A percentile compares a stretch with the other conserved stretches of the same genome.
Evolutionary conservation across 2,329 filamentous ascomycete species (phyloP).

Genomic region (Tricladium varicosporioides): DNA sequence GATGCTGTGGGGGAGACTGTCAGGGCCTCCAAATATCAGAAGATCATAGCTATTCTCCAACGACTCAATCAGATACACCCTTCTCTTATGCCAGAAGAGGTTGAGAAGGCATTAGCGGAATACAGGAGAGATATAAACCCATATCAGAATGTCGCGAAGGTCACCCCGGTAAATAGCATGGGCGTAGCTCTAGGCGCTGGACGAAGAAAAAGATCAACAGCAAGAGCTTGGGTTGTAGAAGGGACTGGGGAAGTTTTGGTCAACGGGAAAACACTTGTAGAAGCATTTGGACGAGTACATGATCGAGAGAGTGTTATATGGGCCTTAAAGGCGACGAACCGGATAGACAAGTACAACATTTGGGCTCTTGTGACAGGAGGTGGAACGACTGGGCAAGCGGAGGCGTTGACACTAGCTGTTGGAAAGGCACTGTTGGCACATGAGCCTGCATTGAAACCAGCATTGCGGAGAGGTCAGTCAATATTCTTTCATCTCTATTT

Average conservation of each 20-base stretch:
- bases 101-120: constrained; percentile 59
- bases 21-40: constrained; percentile 74
- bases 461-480: constrained; percentile 79
- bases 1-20: constrained; percentile 68
- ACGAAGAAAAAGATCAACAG: constrained; percentile 81
- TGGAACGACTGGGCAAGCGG: constrained; percentile 91
- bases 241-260: constrained; percentile 86
- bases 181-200: constrained; percentile 80
- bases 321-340: constrained; percentile 78
- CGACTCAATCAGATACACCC: constrained; percentile 85
- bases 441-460: constrained; percentile 86
- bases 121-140: constrained; percentile 78
- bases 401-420: constrained; percentile 87
- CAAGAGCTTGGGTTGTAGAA: constrained; percentile 85
- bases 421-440: constrained; percentile 86
- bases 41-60: constrained; percentile 72
- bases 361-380: constrained; percentile 84
- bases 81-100: constrained; percentile 67
- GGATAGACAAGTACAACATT: constrained; percentile 95
- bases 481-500: not conserved
- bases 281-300: constrained; percentile 83
- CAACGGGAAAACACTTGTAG: constrained; percentile 81
- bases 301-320: constrained; percentile 93
- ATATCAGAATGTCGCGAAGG: constrained; percentile 60
- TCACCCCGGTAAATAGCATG: constrained; percentile 68